Evolutionary conservation across 139 green algal species (phyloP), one percentile per base, ranked within the genome.

Genomic region (Chlorella sp.): DNA sequence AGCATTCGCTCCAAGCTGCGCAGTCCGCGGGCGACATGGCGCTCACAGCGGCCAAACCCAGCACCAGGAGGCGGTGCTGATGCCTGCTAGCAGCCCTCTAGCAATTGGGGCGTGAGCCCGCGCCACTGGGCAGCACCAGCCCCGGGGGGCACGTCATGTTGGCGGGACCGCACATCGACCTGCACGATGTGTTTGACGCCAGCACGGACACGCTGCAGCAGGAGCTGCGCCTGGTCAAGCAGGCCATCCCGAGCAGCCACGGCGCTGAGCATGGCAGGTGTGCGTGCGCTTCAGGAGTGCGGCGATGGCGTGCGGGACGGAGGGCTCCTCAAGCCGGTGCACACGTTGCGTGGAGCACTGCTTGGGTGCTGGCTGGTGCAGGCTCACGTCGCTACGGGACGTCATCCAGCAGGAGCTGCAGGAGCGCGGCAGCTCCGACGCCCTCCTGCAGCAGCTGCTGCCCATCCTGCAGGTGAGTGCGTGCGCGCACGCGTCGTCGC

Each of bases 101-200:
- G n/a, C n/a, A n/a, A n/a, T n/a, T n/a, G n/a, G n/a, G n/a, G n/a
- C n/a, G n/a, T n/a, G n/a, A n/a, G n/a, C n/a, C n/a, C n/a, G n/a
- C n/a, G n/a, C n/a, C n/a, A n/a, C n/a, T n/a, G n/a, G n/a, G n/a
- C n/a, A n/a, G n/a, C n/a, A n/a, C n/a, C n/a, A n/a, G n/a, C n/a
- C n/a, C n/a, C n/a, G n/a, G n/a, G n/a, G n/a, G n/a, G n/a, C n/a
- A n/a, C n/a, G n/a, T n/a, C n/a, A n/a, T n/a, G n/a, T n/a, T n/a
- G n/a, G n/a, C n/a, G n/a, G n/a, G n/a, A n/a, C n/a, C n/a, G n/a
- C n/a, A n/a, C n/a, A 36, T 83, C 14, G 69, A 83, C 24, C 20
- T 80, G 5, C 75, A 72, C 35, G 78, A 84, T 49, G 78, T 84
- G 26, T 84, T 84, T 42, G 78, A 84, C 31, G 69, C 70, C 20